These are phyloP conservation scores for Leucocoprinus birnbaumii DNA, from an alignment of 768 basidiomycete species.

Conservation along the genomic window DNA sequence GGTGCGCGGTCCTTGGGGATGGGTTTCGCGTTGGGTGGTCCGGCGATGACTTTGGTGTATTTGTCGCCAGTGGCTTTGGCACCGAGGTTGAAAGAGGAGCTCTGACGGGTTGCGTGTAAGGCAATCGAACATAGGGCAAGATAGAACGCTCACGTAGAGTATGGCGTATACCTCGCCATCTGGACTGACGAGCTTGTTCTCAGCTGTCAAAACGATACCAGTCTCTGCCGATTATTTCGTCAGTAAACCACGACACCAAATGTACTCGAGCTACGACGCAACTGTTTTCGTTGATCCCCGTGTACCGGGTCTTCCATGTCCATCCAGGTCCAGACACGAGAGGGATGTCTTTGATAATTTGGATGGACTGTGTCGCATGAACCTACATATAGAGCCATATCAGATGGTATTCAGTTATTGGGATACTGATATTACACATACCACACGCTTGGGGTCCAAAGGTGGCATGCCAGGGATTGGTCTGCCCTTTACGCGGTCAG, in stretches of 20 bases:
- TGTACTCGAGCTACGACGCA: slow-evolving; percentile 2
- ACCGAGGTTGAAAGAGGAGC: slow-evolving; percentile 68
- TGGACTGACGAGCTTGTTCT: slow-evolving; percentile 61
- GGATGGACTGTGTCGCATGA: slow-evolving; percentile 77
- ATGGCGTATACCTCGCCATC: slow-evolving; percentile 57
- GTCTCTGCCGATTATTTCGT: slow-evolving; percentile 46
- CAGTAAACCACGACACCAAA: neutral
- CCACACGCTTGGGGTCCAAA: slow-evolving; percentile 67
- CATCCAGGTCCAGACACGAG: slow-evolving; percentile 75
- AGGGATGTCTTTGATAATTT: slow-evolving; percentile 78
- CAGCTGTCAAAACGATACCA: slow-evolving; percentile 69
- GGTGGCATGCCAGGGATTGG: slow-evolving; percentile 66
- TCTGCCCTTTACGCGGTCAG: slow-evolving; percentile 40
- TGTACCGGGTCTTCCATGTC: slow-evolving; percentile 64
- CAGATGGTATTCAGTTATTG: neutral
- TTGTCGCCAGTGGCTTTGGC: slow-evolving; percentile 61
- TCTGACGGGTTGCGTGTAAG: slow-evolving; percentile 29
- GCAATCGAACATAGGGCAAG: slow-evolving; percentile 12
- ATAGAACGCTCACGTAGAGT: slow-evolving; percentile 44
- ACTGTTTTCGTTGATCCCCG: slow-evolving; percentile 83
- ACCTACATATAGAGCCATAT: slow-evolving; percentile 40
- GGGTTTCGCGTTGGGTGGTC: slow-evolving; percentile 57
- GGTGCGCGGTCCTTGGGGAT: slow-evolving; percentile 60
- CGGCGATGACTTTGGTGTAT: slow-evolving; percentile 59
- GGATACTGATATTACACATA: slow-evolving; percentile 27